A percentile compares a stretch with the other conserved stretches of the same genome.
Conservation (phyloP, 2,329 filamentous ascomycete species). For the Ascochyta lentis region DNA sequence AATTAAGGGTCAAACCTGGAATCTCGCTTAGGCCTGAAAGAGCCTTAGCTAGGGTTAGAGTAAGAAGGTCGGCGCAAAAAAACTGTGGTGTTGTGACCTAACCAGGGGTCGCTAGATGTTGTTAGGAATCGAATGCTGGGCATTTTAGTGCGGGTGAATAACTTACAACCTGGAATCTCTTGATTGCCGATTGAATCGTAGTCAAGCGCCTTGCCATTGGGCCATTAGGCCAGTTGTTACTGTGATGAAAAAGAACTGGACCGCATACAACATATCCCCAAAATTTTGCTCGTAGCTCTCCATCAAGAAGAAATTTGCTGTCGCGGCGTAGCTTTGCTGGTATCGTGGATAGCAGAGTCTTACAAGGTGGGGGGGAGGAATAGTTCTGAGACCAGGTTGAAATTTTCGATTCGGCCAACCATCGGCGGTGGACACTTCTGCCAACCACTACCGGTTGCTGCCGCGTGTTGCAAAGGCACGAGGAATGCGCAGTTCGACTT, state of each 20-base stretch:
- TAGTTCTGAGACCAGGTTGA: neutral
- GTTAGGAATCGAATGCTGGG: neutral
- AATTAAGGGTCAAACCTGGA: neutral
- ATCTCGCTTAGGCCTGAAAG: no score
- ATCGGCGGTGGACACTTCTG: neutral
- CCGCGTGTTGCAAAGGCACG: no score
- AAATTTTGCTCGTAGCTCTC: no score
- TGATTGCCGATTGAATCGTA: conserved; percentile 48
- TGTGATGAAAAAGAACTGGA: neutral
- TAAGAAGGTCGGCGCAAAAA: no score
- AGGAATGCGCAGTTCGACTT: no score
- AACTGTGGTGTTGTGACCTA: neutral
- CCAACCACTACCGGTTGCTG: no score
- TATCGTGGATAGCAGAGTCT: neutral
- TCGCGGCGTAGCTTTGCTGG: neutral
- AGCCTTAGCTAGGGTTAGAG: no score
- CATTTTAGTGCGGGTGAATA: neutral
- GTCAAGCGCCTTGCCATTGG: conserved; percentile 66
- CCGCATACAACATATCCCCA: no score
- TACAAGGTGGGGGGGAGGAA: neutral
- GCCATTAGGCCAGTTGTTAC: conserved; percentile 49
- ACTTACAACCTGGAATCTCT: conserved; percentile 11
- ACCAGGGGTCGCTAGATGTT: neutral
- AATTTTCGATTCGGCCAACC: neutral
- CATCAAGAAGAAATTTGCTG: no score